phyloP scores from a whole-genome alignment of 768 basidiomycete species.

The Auriscalpium microsporum region DNA sequence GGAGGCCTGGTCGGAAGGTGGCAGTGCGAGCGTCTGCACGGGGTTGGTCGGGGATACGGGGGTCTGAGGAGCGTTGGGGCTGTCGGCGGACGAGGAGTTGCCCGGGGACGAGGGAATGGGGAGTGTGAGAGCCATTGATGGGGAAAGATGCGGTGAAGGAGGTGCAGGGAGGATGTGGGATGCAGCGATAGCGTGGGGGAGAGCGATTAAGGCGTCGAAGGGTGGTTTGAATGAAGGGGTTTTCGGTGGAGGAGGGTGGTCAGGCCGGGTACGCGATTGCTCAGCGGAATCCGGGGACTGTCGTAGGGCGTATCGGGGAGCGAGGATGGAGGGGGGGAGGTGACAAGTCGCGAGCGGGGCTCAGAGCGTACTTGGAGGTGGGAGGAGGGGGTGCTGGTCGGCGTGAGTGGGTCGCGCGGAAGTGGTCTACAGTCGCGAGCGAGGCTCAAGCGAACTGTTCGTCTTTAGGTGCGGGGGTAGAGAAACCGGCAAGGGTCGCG shows the following conservation, averaged over 20 bases:
- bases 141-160: conserved; percentile 8
- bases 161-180: conserved; percentile 19
- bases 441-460: conserved; percentile 34
- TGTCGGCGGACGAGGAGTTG: conserved; percentile 34
- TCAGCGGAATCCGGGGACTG: conserved; percentile 43
- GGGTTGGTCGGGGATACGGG: conserved; percentile 35
- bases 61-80: conserved; percentile 38
- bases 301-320: conserved; percentile 28
- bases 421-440: background rate
- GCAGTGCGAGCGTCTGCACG: conserved; percentile 30
- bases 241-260: conserved; percentile 16
- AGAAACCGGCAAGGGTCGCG: conserved; percentile 92
- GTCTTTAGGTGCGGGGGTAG: conserved; percentile 39
- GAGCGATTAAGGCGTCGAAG: conserved; percentile 10
- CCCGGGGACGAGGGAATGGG: conserved; percentile 29
- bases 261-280: conserved; percentile 36
- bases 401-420: background rate
- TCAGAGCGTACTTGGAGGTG: conserved; percentile 3
- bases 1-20: conserved; percentile 21
- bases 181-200: conserved; percentile 13
- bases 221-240: conserved; percentile 12
- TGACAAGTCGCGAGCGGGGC: conserved; percentile 8
- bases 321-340: background rate
- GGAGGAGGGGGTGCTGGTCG: background rate
- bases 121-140: conserved; percentile 34